A percentile compares a stretch with the other conserved stretches of the same genome.
Evolutionary conservation across 169 alveolate genomes (phyloP).

Genomic region (Plasmodium vivax): DNA sequence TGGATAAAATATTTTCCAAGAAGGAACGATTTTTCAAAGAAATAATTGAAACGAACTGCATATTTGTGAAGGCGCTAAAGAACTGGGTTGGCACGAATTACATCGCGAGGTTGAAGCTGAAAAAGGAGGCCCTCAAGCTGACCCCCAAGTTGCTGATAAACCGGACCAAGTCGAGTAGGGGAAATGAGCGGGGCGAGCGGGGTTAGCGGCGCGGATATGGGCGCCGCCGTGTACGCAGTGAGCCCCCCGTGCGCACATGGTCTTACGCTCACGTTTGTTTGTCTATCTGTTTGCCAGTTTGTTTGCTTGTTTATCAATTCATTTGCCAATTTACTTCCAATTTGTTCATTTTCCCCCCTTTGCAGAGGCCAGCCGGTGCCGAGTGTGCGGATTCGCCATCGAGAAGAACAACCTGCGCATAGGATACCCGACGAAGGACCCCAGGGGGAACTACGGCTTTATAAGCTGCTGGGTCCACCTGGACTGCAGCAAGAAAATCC

Average conservation of each 20-base stretch:
- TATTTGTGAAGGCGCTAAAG: slow-evolving; percentile 26
- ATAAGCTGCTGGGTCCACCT: slow-evolving; percentile 77
- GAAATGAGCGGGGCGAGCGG: not conserved
- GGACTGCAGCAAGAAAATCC: slow-evolving; percentile 74
- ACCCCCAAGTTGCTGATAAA: slow-evolving; percentile 67
- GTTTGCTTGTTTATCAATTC: no score
- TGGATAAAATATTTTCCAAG: slow-evolving; percentile 50
- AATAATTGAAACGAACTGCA: slow-evolving; percentile 52
- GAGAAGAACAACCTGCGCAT: slow-evolving; percentile 58
- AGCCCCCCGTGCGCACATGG: not conserved
- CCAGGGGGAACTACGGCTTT: slow-evolving; percentile 77
- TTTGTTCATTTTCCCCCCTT: not conserved
- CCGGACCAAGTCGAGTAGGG: slow-evolving; percentile 34
- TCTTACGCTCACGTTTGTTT: not conserved
- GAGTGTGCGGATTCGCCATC: slow-evolving; percentile 71
- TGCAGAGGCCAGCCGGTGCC: slow-evolving; percentile 71
- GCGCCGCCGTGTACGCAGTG: not conserved
- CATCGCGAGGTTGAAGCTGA: slow-evolving; percentile 22
- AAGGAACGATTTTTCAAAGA: slow-evolving; percentile 57
- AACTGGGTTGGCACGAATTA: slow-evolving; percentile 61
- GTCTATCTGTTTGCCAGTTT: no score
- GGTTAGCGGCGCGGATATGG: not conserved
- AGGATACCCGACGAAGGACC: slow-evolving; percentile 78
- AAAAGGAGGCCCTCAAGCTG: slow-evolving; percentile 21
- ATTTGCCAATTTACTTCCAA: no score